These are phyloP conservation scores for Truncatella angustata DNA, from an alignment of 2,329 filamentous ascomycete genomes.

Conservation along the genomic window DNA sequence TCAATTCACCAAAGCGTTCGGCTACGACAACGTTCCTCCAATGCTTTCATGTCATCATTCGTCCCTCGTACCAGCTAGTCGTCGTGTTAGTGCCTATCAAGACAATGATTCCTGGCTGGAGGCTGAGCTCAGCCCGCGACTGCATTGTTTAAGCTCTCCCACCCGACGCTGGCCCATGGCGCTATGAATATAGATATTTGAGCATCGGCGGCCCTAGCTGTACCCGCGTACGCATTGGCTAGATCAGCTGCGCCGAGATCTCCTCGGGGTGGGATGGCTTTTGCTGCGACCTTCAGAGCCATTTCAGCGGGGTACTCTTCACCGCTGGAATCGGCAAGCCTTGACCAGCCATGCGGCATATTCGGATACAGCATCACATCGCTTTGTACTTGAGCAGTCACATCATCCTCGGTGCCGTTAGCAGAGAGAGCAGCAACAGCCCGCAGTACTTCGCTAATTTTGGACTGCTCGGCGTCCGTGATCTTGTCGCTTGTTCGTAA, in stretches of 20 bases:
- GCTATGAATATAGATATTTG: slow-evolving; percentile 76
- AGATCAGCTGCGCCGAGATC: slow-evolving; percentile 67
- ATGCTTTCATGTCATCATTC: too few species aligned
- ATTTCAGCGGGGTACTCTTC: slow-evolving; percentile 65
- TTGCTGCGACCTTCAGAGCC: slow-evolving; percentile 75
- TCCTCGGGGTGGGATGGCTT: slow-evolving; percentile 71
- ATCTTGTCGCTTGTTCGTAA: slow-evolving; percentile 68
- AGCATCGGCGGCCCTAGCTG: slow-evolving; percentile 68
- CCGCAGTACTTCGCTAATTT: slow-evolving; percentile 73
- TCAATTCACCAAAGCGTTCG: too few species aligned
- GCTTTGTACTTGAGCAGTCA: slow-evolving; percentile 65
- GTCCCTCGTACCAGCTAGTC: too few species aligned
- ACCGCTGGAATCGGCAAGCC: slow-evolving; percentile 62
- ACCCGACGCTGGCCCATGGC: slow-evolving; percentile 71
- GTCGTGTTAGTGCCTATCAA: too few species aligned
- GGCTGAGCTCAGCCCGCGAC: slow-evolving; percentile 29
- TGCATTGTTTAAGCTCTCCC: slow-evolving; percentile 54
- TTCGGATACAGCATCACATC: slow-evolving; percentile 81
- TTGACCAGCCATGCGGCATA: slow-evolving; percentile 77
- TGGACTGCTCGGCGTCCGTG: slow-evolving; percentile 60
- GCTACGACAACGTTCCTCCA: too few species aligned
- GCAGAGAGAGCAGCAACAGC: slow-evolving; percentile 64
- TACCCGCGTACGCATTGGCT: slow-evolving; percentile 71
- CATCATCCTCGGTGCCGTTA: slow-evolving; percentile 45
- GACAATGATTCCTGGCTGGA: too few species aligned